Evolutionary conservation across 139 green algal genomes (phyloP), one percentile per base, ranked within the genome.

Genomic region (Deuterostichococcus epilithicus): DNA sequence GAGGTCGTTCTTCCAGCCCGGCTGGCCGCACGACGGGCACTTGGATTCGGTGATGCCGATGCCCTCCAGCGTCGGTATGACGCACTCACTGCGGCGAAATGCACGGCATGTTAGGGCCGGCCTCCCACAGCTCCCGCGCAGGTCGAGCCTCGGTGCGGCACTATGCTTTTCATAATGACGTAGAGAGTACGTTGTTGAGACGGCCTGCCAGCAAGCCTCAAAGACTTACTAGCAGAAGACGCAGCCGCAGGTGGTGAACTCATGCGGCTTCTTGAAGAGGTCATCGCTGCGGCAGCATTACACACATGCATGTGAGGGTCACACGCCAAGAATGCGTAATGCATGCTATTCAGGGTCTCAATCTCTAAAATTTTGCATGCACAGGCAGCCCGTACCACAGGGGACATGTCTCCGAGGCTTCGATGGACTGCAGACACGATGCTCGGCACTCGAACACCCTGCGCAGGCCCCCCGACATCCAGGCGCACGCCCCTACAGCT

Each of bases 1-100:
- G 1, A 93, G 77, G 37, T 92, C 82, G 2, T 86, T 84, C 68
- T 93, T 93, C 88, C 88, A 93, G 44, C 66, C 81, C 20, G 88
- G 88, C 67, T 80, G 67, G 2, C 52, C 33, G 81, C 88, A 93
- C 18, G 32, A 67, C 0, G 88, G 88, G 81, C 88, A 93, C 69
- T 87, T 68, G 1, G 87, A 91, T 67, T 83, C 83, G 38, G 52
- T 83, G 67, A 93, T 90, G 59, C 88, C 88, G 13, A 81, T 80
- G 3, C 88, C 88, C 47, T 93, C 88, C 13, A 93, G 66, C 1
- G 80, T 87, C 1, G 52, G 70, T 0, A 87, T 79, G 1, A 91
- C 86, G 78, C 88, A 93, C 1, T 78, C 78, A 5, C 86, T 89
- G 83, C 73, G 70, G 20, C 1, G n/a, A n/a, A 68, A 32, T 34